Evolutionary conservation across 2,329 filamentous ascomycete species (phyloP).

Genomic region (Apiospora koreana): DNA sequence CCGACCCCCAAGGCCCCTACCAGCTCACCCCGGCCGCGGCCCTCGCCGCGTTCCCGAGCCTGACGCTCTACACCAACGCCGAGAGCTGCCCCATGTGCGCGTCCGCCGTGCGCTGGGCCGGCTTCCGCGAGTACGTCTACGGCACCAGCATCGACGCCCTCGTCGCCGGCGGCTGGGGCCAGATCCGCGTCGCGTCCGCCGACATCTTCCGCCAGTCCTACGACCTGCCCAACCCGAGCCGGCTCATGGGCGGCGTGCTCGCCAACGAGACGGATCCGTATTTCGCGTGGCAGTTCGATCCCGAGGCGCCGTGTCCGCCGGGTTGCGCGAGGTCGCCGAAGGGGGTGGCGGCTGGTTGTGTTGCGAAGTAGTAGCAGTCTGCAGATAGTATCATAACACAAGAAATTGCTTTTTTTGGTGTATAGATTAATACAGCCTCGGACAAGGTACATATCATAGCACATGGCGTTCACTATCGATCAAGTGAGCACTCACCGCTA

Average conservation of each 20-base stretch:
- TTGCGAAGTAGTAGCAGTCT: background rate
- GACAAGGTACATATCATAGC: too few relatives aligned
- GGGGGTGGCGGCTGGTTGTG: background rate
- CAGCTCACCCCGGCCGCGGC: constrained; percentile 41
- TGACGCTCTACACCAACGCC: constrained; percentile 59
- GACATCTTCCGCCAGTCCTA: constrained; percentile 48
- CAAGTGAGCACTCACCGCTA: too few relatives aligned
- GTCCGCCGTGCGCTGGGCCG: constrained; percentile 55
- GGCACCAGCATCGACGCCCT: constrained; percentile 51
- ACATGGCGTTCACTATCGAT: too few relatives aligned
- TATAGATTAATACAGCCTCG: background rate
- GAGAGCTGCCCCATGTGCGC: constrained; percentile 62
- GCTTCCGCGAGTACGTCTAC: constrained; percentile 57
- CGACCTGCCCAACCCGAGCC: constrained; percentile 36
- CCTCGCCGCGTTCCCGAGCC: constrained; percentile 43
- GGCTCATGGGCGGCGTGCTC: constrained; percentile 46
- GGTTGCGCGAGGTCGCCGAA: constrained; percentile 10
- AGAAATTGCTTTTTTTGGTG: background rate
- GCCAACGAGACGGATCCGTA: constrained; percentile 54
- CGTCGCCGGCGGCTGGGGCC: constrained; percentile 48
- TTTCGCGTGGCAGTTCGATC: constrained; percentile 56
- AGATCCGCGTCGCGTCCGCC: constrained; percentile 47
- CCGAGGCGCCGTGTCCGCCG: constrained; percentile 13
- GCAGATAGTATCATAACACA: background rate
- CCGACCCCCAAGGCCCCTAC: constrained; percentile 45